Evolutionary conservation across 352 stramenopile genomes (phyloP).

Genomic region (Peronospora tabacina): DNA sequence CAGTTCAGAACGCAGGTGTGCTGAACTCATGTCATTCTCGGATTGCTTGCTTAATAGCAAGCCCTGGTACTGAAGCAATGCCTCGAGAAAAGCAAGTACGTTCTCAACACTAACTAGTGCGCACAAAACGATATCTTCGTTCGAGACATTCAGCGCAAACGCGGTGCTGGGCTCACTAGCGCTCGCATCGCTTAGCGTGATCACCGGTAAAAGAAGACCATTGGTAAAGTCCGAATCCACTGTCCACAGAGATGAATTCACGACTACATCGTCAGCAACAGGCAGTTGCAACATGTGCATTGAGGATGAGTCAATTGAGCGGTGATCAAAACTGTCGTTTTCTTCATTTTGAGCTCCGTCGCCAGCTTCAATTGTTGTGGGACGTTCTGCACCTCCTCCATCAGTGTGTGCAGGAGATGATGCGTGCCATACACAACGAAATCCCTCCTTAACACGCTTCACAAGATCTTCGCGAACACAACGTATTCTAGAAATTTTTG

Average conservation of each 20-base stretch:
- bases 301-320: conserved; percentile 22
- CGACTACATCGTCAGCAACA: conserved; percentile 41
- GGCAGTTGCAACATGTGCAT: conserved; percentile 17
- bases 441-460: conserved; percentile 39
- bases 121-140: conserved; percentile 73
- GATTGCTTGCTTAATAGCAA: conserved; percentile 10
- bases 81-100: conserved; percentile 58
- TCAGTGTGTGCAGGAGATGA: conserved; percentile 23
- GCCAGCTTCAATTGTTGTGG: conserved; percentile 27
- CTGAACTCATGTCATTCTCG: conserved; percentile 1
- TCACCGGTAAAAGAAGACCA: conserved; percentile 49
- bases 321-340: conserved; percentile 13
- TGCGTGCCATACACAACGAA: conserved; percentile 57
- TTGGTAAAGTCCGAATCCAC: conserved; percentile 52
- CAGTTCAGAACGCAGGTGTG: conserved; percentile 49
- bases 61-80: conserved; percentile 44
- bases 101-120: conserved; percentile 48
- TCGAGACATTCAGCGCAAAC: conserved; percentile 53
- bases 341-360: conserved; percentile 25
- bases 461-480: conserved; percentile 79
- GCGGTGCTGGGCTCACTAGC: conserved; percentile 27
- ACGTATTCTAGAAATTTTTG: conserved; percentile 37
- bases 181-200: conserved; percentile 46
- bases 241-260: conserved; percentile 67
- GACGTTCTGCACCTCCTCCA: conserved; percentile 29